A percentile compares a stretch with the other conserved stretches of the same genome.
phyloP scores from a whole-genome alignment of 352 stramenopile genomes.

The Globisporangium middletonii region DNA sequence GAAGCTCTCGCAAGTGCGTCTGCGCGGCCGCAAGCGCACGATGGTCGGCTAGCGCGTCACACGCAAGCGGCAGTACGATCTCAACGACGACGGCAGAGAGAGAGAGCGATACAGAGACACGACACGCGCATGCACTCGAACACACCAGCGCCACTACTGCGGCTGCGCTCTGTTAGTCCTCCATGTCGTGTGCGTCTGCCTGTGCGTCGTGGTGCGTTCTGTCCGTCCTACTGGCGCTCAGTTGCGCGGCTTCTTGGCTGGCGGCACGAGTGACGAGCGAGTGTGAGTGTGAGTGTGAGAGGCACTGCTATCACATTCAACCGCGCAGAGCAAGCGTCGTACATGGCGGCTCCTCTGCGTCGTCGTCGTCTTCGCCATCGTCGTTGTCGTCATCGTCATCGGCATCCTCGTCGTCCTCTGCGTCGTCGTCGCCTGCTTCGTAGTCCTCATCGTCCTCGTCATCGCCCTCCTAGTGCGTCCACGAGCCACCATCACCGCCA shows the following conservation, averaged over 20 bases:
- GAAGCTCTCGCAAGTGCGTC: slow-evolving; percentile 84
- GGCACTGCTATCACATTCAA: not conserved
- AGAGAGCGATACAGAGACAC: not conserved
- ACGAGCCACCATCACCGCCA: not conserved
- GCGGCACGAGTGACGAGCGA: too few relatives aligned
- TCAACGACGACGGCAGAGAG: too few relatives aligned
- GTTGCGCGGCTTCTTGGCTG: too few relatives aligned
- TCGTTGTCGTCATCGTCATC: slow-evolving; percentile 23
- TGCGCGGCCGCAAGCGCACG: slow-evolving; percentile 86
- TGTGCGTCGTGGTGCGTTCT: too few relatives aligned
- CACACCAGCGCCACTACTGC: too few relatives aligned
- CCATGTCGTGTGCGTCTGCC: too few relatives aligned
- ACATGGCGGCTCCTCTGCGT: slow-evolving; percentile 51
- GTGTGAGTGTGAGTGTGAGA: not conserved
- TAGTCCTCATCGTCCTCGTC: slow-evolving; percentile 43
- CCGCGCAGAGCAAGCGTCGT: slow-evolving; percentile 1
- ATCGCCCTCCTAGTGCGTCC: slow-evolving; percentile 6
- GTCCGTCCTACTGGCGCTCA: too few relatives aligned
- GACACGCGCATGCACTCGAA: too few relatives aligned
- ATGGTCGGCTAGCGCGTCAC: slow-evolving; percentile 73
- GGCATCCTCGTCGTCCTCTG: slow-evolving; percentile 24
- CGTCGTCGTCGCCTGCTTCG: slow-evolving; percentile 27
- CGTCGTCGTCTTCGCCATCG: slow-evolving; percentile 11
- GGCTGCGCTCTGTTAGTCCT: too few relatives aligned
- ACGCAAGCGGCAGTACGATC: not conserved